Conservation (phyloP, 208 protist genomes). For the Leishmania tarentolae region DNA sequence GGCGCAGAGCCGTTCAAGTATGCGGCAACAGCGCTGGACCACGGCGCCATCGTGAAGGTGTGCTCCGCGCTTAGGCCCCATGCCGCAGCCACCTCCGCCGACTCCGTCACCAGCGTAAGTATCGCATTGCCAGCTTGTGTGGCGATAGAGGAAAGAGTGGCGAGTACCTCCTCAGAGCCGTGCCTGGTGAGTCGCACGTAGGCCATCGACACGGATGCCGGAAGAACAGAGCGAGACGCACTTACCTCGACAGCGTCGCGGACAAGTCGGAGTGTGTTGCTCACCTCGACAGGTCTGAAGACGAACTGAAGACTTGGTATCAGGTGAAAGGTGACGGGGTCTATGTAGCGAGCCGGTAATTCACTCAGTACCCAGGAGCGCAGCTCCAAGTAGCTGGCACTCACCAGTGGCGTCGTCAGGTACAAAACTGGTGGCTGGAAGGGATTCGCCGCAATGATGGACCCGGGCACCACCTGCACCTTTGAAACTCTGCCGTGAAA, state of each 20-base stretch:
- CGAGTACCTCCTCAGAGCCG: constrained; percentile 40
- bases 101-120: constrained; percentile 41
- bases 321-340: constrained; percentile 40
- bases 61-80: constrained; percentile 24
- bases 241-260: constrained; percentile 1
- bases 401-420: neutral
- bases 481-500: constrained; percentile 18
- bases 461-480: constrained; percentile 18
- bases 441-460: constrained; percentile 8
- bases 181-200: constrained; percentile 36
- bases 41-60: constrained; percentile 21
- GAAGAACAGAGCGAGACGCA: constrained; percentile 12
- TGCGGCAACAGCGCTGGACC: constrained; percentile 8
- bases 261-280: constrained; percentile 15
- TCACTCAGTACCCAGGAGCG: constrained; percentile 40
- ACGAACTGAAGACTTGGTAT: constrained; percentile 38
- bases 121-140: constrained; percentile 36
- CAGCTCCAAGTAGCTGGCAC: constrained; percentile 26
- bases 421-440: constrained; percentile 1
- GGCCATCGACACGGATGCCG: constrained; percentile 24
- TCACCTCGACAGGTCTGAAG: constrained; percentile 19
- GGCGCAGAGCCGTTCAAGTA: neutral
- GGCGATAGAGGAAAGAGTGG: constrained; percentile 29
- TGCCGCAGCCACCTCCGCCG: constrained; percentile 28
- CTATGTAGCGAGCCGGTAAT: constrained; percentile 37